Evolutionary conservation across 2,329 filamentous ascomycete genomes (phyloP), one percentile per base, ranked within the genome.

Genomic region (Rhynchosporium agropyri): DNA sequence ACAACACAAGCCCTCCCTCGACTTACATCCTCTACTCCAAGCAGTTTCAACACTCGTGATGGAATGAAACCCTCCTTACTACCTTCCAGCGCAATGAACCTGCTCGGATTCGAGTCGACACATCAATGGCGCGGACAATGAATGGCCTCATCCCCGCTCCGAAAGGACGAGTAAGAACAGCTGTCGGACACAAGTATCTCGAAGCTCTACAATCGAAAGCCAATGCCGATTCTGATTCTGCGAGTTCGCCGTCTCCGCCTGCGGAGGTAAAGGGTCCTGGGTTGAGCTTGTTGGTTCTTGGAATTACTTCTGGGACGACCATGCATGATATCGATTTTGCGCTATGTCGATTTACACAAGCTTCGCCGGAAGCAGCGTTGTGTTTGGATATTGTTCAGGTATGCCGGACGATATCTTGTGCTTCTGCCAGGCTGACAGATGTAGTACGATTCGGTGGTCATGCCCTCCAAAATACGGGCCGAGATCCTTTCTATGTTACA

Each of bases 311-410:
- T 56, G 73, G 73, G 1, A 73, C 71, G 33, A 69, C 71, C 28
- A 74, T 74, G 71, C 68, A 73, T 57, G 73, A 74, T 46, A 73
- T 74, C 60, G 73, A 74, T 53, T 73, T 73, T 63, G 72, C 72
- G 2, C 63, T 74, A 5, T 74, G 72, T 61, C 71, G 71, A 28
- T 74, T 72, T 61, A 74, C 71, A 7, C 73, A 74, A 59, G 71
- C 71, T n/a, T 67, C 65, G 4, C 71, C 72, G n/a, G 72, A 74
- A 46, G 65, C 70, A 20, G 63, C 70, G 7, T 42, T 74, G 3
- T 65, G 65, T 56, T 61, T 74, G 31, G 72, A 74, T 57, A 66
- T 74, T 38, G 58, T 74, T 15, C 65, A 74, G 67, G 73, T 74
- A 68, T 36, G 42, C 63, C 13, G 8, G 15, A 38, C 13, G 26